A percentile compares a stretch with the other conserved stretches of the same genome.
phyloP scores from a whole-genome alignment of 441 rosid species.

The Pelargonium cotyledonis region DNA sequence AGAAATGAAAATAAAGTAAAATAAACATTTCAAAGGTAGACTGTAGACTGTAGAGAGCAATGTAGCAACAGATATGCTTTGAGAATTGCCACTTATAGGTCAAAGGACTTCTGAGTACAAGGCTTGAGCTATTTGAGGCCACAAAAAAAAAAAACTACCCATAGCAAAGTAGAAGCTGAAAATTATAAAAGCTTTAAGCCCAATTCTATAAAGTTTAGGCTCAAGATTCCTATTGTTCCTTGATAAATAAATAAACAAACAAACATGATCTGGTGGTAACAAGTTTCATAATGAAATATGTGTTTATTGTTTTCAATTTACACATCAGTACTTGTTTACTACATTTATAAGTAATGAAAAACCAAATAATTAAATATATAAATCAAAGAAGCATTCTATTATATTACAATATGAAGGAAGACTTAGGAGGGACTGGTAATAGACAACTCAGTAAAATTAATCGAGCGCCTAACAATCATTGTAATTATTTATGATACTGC shows the following conservation, averaged over 20 bases:
- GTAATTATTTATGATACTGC: too few species aligned
- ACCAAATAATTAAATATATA: not conserved
- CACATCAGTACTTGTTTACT: not conserved
- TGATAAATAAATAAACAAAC: not conserved
- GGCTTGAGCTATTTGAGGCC: constrained; percentile 3
- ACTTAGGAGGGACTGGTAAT: too few species aligned
- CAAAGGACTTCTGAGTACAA: not conserved
- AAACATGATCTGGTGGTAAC: not conserved
- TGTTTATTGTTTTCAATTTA: not conserved
- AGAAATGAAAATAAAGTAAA: not conserved
- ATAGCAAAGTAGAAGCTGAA: not conserved
- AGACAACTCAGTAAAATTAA: too few species aligned
- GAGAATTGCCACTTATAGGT: not conserved
- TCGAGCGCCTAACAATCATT: too few species aligned
- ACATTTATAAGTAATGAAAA: not conserved
- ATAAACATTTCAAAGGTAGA: not conserved
- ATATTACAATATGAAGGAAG: not conserved
- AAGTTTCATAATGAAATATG: not conserved
- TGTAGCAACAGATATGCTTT: not conserved
- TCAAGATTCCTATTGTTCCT: constrained; percentile 1
- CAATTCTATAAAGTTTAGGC: not conserved
- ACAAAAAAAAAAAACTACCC: not conserved
- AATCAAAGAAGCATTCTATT: not conserved
- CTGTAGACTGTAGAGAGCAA: not conserved
- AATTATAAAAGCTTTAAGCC: not conserved